These are phyloP conservation scores for Chrysoporthe austroafricana DNA, from an alignment of 2,329 filamentous ascomycete species.

Conservation along the genomic window DNA sequence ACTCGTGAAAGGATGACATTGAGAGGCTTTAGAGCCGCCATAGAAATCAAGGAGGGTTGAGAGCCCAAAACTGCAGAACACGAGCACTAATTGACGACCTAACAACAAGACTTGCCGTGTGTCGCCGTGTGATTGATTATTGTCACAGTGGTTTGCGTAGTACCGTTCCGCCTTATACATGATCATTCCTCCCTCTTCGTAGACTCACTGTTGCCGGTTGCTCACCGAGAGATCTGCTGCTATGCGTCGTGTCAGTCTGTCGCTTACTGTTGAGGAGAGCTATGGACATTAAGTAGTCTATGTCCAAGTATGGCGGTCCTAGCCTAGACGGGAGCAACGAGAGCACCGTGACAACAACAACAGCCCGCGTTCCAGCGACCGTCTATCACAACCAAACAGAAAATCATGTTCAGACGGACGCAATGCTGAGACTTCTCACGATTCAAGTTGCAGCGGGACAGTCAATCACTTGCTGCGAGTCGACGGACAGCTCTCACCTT, in stretches of 20 bases:
- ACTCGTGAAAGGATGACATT: background rate
- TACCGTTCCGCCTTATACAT: background rate
- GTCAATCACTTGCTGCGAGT: background rate
- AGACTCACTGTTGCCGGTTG: background rate
- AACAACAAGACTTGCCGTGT: background rate
- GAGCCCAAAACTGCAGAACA: background rate
- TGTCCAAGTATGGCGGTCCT: too few relatives aligned
- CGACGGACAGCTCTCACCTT: constrained; percentile 11
- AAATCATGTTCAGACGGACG: background rate
- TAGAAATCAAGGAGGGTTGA: background rate
- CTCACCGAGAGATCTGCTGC: too few relatives aligned
- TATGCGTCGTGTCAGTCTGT: too few relatives aligned
- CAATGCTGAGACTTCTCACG: background rate
- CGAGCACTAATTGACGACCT: background rate
- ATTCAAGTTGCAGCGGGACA: background rate
- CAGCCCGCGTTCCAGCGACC: background rate
- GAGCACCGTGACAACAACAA: too few relatives aligned
- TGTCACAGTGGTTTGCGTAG: background rate
- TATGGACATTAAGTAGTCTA: too few relatives aligned
- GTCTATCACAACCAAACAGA: background rate
- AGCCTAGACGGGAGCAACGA: too few relatives aligned
- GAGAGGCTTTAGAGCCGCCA: background rate
- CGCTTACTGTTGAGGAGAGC: too few relatives aligned
- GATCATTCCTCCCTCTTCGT: background rate
- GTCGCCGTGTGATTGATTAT: background rate